phyloP scores from a whole-genome alignment of 1,139 yeast genomes.

The Chernovozyma sophiae-reginae region DNA sequence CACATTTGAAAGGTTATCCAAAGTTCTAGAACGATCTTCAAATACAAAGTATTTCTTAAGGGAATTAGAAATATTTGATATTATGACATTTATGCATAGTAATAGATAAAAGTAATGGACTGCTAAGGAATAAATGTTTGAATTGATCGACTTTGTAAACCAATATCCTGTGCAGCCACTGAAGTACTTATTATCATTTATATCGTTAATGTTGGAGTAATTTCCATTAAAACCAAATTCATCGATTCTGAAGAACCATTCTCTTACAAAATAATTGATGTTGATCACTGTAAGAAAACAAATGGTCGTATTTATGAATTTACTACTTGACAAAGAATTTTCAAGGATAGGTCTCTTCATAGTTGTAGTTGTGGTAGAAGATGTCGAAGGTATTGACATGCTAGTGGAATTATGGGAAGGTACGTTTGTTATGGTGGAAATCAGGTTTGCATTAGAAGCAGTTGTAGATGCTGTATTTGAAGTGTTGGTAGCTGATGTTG shows the following conservation, averaged over 20 bases:
- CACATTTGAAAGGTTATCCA: constrained; percentile 28
- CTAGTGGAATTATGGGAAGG: not conserved
- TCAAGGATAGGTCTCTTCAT: constrained; percentile 9
- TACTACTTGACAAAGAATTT: constrained; percentile 16
- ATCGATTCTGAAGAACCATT: constrained; percentile 4
- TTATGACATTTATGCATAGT: constrained; percentile 39
- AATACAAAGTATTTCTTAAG: constrained; percentile 26
- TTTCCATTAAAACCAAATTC: not conserved
- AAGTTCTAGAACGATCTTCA: constrained; percentile 22
- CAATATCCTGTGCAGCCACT: not conserved
- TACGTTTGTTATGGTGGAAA: not conserved
- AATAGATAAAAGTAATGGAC: constrained; percentile 29
- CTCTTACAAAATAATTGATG: constrained; percentile 21
- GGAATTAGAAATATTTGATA: constrained; percentile 31
- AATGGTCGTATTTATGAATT: constrained; percentile 23
- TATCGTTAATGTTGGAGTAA: not conserved
- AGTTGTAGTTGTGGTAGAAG: not conserved
- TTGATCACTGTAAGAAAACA: constrained; percentile 29
- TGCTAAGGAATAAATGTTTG: constrained; percentile 8
- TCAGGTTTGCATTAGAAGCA: not conserved
- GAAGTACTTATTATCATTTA: not conserved
- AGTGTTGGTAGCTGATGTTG: not conserved
- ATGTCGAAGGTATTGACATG: not conserved
- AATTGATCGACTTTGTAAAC: not conserved
- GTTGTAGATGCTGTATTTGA: not conserved